A percentile compares a stretch with the other conserved stretches of the same genome.
Conservation (phyloP, 2,329 filamentous ascomycete species). For the Colletotrichum scovillei region DNA sequence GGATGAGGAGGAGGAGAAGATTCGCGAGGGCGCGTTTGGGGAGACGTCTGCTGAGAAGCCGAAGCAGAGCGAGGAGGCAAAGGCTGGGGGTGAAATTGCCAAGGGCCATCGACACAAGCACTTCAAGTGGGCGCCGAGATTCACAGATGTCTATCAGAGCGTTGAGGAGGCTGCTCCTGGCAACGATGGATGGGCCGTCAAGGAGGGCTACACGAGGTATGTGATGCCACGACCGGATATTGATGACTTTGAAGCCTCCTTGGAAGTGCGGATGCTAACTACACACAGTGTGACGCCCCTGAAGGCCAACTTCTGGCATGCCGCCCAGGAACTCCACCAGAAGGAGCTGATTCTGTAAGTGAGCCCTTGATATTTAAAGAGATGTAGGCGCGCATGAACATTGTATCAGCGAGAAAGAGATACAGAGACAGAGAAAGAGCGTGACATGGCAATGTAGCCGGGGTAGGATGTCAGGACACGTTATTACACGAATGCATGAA, state of each 20-base stretch:
- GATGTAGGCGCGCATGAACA: not conserved
- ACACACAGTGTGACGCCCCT: constrained; percentile 82
- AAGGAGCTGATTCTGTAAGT: constrained; percentile 89
- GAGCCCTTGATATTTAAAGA: constrained; percentile 41
- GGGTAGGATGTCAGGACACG: constrained; percentile 25
- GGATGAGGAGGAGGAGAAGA: constrained; percentile 77
- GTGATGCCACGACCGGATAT: constrained; percentile 38
- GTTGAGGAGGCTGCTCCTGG: constrained; percentile 84
- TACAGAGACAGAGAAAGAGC: not conserved
- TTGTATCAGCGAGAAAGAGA: not conserved
- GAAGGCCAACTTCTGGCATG: constrained; percentile 92
- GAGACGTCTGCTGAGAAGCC: constrained; percentile 40
- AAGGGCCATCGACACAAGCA: constrained; percentile 78
- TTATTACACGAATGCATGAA: not conserved
- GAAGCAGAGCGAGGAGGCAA: constrained; percentile 38
- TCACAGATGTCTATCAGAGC: constrained; percentile 87
- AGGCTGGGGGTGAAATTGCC: constrained; percentile 45
- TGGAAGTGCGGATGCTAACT: constrained; percentile 24
- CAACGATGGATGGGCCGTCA: constrained; percentile 93
- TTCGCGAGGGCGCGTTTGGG: constrained; percentile 73
- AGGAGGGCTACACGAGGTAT: constrained; percentile 87
- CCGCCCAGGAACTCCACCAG: constrained; percentile 69
- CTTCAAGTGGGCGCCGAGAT: constrained; percentile 94
- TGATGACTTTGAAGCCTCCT: not conserved
- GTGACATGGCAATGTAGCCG: constrained; percentile 25